A percentile compares a stretch with the other conserved stretches of the same genome.
Evolutionary conservation across 2,329 filamentous ascomycete species (phyloP).

Genomic region (Aspergillus texensis): DNA sequence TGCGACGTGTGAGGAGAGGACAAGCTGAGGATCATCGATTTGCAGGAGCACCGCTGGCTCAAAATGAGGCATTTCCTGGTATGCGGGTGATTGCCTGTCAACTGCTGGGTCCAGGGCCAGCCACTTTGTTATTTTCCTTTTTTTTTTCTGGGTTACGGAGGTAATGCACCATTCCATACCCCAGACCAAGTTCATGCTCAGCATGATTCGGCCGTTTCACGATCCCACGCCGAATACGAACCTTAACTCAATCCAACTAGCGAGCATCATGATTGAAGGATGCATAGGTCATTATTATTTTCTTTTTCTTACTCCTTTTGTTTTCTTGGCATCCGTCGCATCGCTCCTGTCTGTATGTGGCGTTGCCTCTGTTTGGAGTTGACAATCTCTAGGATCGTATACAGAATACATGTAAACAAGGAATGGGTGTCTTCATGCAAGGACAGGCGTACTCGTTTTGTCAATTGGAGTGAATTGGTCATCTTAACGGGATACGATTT

Average conservation of each 20-base stretch:
- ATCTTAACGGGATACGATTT: background rate
- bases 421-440: background rate
- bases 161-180: background rate
- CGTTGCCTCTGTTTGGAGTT: background rate
- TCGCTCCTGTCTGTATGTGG: background rate
- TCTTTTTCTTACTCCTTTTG: background rate
- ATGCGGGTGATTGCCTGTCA: background rate
- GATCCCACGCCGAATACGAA: background rate
- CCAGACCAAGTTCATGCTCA: background rate
- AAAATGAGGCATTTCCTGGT: conserved; percentile 2
- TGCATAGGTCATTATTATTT: background rate
- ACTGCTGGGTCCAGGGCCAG: background rate
- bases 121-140: background rate
- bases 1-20: conserved; percentile 1
- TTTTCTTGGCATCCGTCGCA: background rate
- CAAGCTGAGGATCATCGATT: conserved; percentile 1
- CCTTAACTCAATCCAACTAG: background rate
- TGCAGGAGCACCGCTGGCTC: background rate
- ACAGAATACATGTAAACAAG: background rate
- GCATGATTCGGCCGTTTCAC: background rate
- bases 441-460: background rate
- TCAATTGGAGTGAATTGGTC: background rate
- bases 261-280: too few relatives aligned
- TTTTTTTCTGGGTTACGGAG: background rate
- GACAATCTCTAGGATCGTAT: background rate